A percentile compares a stretch with the other conserved stretches of the same genome.
Conservation (phyloP, 371 early-diverging fungal genomes). For the Mucor mucedo region DNA sequence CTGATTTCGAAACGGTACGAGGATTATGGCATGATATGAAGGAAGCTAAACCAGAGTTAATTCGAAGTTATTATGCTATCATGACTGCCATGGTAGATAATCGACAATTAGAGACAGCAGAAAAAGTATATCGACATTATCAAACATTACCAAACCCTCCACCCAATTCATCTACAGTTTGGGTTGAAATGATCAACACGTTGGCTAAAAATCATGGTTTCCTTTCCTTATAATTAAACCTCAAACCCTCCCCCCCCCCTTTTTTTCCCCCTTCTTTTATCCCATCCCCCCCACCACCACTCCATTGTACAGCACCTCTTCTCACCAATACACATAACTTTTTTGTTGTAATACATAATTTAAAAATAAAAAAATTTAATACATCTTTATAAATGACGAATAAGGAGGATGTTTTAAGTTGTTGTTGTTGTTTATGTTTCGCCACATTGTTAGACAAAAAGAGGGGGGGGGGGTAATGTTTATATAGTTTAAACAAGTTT, state of each 20-base stretch:
- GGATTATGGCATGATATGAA: conserved; percentile 1
- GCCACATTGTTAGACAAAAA: not conserved
- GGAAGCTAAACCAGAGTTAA: not conserved
- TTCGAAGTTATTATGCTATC: conserved; percentile 35
- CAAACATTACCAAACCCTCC: conserved; percentile 7
- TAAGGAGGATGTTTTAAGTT: not conserved
- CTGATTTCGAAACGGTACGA: conserved; percentile 27
- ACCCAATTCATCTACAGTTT: conserved; percentile 22
- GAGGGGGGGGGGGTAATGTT: no score
- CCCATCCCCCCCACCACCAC: not conserved
- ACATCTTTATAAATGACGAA: not conserved
- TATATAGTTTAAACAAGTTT: no score
- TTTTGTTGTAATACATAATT: not conserved
- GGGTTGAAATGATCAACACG: conserved; percentile 20
- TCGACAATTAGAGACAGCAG: conserved; percentile 18
- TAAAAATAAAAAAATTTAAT: not conserved
- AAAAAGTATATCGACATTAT: conserved; percentile 21
- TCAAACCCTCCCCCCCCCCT: no score
- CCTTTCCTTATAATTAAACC: not conserved
- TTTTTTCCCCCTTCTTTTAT: no score
- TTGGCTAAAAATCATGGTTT: conserved; percentile 20
- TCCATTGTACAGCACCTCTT: not conserved
- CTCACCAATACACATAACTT: not conserved
- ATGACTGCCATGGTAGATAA: conserved; percentile 27
- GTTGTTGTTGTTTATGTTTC: not conserved